These are phyloP conservation scores for Eragrostis curvula DNA, from an alignment of 176 grass and related monocot species.

Conservation along the genomic window DNA sequence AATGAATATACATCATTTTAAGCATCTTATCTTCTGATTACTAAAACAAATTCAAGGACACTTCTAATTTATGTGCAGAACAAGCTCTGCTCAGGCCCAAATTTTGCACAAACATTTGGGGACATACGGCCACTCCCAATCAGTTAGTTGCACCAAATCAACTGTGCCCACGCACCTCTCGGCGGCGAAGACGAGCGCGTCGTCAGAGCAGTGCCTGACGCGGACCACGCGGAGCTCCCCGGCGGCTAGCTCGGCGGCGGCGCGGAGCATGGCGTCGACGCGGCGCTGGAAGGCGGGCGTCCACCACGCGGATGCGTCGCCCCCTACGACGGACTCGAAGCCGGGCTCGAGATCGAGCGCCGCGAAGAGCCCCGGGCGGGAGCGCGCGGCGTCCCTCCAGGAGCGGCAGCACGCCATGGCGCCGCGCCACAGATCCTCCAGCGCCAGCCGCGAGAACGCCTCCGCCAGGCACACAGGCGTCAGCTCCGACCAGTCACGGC, in stretches of 20 bases:
- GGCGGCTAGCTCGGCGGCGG: constrained; percentile 55
- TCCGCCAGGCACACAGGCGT: constrained; percentile 75
- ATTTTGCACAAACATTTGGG: constrained; percentile 24
- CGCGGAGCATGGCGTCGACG: constrained; percentile 81
- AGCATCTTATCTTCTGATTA: not conserved
- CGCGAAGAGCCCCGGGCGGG: constrained; percentile 54
- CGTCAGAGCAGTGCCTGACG: constrained; percentile 80
- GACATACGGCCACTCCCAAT: not conserved
- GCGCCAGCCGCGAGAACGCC: constrained; percentile 64
- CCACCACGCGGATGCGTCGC: constrained; percentile 73
- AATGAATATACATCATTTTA: not conserved
- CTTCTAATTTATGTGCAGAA: not conserved
- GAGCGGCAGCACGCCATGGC: constrained; percentile 78
- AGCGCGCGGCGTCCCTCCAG: constrained; percentile 70
- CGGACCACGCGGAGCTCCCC: constrained; percentile 62
- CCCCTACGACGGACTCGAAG: constrained; percentile 52
- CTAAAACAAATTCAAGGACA: not conserved
- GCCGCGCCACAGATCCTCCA: constrained; percentile 74
- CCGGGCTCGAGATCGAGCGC: constrained; percentile 66
- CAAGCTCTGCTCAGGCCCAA: not conserved
- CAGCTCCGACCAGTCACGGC: constrained; percentile 77
- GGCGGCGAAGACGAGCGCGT: constrained; percentile 59
- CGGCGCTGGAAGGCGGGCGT: constrained; percentile 92
- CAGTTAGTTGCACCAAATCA: constrained; percentile 18
- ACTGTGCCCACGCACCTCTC: constrained; percentile 54